Evolutionary conservation across 225 moss, liverwort and hornwort species (phyloP), one percentile per base, ranked within the genome.

Genomic region (Antitrichia curtipendula): DNA sequence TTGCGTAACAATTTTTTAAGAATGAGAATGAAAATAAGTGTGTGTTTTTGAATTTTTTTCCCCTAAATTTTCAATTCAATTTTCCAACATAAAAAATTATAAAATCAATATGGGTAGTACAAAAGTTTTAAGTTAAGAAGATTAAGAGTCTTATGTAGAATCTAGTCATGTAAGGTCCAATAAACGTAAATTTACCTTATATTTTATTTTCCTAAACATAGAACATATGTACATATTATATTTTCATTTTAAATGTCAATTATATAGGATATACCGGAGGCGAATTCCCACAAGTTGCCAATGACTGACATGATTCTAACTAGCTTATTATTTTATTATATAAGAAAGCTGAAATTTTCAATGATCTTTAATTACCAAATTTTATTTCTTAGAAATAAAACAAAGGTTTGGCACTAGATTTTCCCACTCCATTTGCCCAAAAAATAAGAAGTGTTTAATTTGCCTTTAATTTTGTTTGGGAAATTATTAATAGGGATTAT

Each of bases 231-330:
- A 8, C 5, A 75, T 22, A 52, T 52, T 22, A 22, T 8, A 52
- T 32, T 21, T 32, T 32, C 7, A 50, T 50, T 75, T 49, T 49
- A 8, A 19, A 9, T 64, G 34, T 34, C 32, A 50, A 50, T 49
- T 21, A 0, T 21, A 14, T 13, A 13, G 1, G 13, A 8, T 20
- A 13, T 20, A 3, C 5, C 0, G 0, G 0, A 13, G 12, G 13
- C 4, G 0, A 49, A 19, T 20, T 32, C 2, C 34, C 20, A 50
- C 8, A 75, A 75, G 21, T 50, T 75, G 2, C 34, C 32, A 50
- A 4, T 73, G 4, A 47, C 7, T 1, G 0, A 0, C 43, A 31
- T 29, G 10, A 45, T 72, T 72, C 4, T 72, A 29, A 10, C 6
- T 45, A 43, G 3, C 27, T 59, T 59, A 60, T 10, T 49, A 49